Conservation (phyloP, 495 filamentous ascomycete genomes). For the Neurospora terricola region DNA sequence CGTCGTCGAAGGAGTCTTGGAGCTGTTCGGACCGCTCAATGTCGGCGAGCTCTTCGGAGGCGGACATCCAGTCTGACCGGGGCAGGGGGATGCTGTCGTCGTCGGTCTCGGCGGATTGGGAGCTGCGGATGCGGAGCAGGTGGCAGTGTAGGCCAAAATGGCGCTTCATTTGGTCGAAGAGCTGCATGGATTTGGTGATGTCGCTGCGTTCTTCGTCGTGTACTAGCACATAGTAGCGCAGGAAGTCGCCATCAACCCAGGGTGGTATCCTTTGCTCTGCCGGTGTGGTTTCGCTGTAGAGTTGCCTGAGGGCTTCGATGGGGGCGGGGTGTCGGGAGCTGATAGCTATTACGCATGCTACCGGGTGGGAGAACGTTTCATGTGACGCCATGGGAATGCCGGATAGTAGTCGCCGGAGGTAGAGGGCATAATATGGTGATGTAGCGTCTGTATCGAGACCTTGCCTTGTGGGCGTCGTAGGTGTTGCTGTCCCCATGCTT, state of each 20-base stretch:
- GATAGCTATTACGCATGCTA: slow-evolving; percentile 92
- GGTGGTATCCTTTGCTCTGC: slow-evolving; percentile 58
- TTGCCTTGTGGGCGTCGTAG: slow-evolving; percentile 25
- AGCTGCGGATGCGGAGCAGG: slow-evolving; percentile 72
- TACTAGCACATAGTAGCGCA: slow-evolving; percentile 93
- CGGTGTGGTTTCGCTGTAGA: slow-evolving; percentile 68
- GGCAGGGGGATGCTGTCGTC: slow-evolving; percentile 82
- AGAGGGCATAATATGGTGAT: slow-evolving; percentile 66
- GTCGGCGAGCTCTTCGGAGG: slow-evolving; percentile 69
- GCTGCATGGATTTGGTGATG: slow-evolving; percentile 71
- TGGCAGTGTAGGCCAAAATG: slow-evolving; percentile 95
- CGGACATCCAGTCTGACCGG: slow-evolving; percentile 77
- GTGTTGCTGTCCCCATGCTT: slow-evolving; percentile 28
- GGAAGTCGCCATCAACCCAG: slow-evolving; percentile 81
- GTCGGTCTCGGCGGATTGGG: slow-evolving; percentile 78
- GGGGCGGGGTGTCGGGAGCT: slow-evolving; percentile 74
- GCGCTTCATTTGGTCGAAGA: slow-evolving; percentile 97
- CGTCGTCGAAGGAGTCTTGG: slow-evolving; percentile 56
- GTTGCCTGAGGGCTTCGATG: slow-evolving; percentile 69
- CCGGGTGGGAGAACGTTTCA: slow-evolving; percentile 90
- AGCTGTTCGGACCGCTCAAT: slow-evolving; percentile 49
- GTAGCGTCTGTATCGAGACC: slow-evolving; percentile 30
- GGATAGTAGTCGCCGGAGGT: slow-evolving; percentile 74
- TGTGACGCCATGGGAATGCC: slow-evolving; percentile 65
- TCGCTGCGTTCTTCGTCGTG: slow-evolving; percentile 94